These are phyloP conservation scores for Podospora tetraspora DNA, from an alignment of 495 filamentous ascomycete species.

Conservation along the genomic window DNA sequence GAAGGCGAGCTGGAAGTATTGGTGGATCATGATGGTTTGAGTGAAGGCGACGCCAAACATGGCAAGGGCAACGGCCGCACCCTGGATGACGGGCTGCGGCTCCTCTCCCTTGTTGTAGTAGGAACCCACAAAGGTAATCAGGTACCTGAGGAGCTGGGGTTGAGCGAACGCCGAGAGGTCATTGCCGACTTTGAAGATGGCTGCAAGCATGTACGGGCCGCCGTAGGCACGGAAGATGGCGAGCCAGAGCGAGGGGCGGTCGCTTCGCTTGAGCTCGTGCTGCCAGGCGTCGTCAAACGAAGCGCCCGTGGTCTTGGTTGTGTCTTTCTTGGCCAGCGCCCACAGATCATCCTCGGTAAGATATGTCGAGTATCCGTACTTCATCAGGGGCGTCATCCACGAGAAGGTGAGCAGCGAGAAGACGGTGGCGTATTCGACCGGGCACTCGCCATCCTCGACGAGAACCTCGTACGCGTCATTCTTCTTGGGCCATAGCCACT, in stretches of 20 bases:
- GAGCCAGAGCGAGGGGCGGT: slow-evolving; percentile 80
- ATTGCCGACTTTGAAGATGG: slow-evolving; percentile 78
- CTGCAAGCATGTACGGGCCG: slow-evolving; percentile 70
- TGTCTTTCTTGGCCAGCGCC: slow-evolving; percentile 78
- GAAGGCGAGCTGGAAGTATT: slow-evolving; percentile 94
- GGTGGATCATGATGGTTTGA: slow-evolving; percentile 74
- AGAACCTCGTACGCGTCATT: slow-evolving; percentile 76
- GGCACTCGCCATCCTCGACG: slow-evolving; percentile 83
- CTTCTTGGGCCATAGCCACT: slow-evolving; percentile 90
- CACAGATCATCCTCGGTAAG: slow-evolving; percentile 96
- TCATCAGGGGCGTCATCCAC: slow-evolving; percentile 99
- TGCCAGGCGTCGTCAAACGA: slow-evolving; percentile 73
- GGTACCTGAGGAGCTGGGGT: slow-evolving; percentile 78
- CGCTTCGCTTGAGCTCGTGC: slow-evolving; percentile 63
- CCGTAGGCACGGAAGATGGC: slow-evolving; percentile 85
- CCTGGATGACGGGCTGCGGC: slow-evolving; percentile 73
- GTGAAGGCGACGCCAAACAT: slow-evolving; percentile 87
- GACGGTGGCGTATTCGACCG: slow-evolving; percentile 87
- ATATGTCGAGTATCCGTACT: slow-evolving; percentile 83
- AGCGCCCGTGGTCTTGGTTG: slow-evolving; percentile 61
- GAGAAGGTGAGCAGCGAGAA: slow-evolving; percentile 93
- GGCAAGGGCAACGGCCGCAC: slow-evolving; percentile 78
- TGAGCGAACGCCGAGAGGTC: slow-evolving; percentile 83
- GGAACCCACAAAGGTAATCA: slow-evolving; percentile 84
- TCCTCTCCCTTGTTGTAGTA: slow-evolving; percentile 60